Percentiles rank a stretch among this genome's conserved stretches.
Conservation (phyloP, 2,329 filamentous ascomycete species). For the Fusarium sp. region DNA sequence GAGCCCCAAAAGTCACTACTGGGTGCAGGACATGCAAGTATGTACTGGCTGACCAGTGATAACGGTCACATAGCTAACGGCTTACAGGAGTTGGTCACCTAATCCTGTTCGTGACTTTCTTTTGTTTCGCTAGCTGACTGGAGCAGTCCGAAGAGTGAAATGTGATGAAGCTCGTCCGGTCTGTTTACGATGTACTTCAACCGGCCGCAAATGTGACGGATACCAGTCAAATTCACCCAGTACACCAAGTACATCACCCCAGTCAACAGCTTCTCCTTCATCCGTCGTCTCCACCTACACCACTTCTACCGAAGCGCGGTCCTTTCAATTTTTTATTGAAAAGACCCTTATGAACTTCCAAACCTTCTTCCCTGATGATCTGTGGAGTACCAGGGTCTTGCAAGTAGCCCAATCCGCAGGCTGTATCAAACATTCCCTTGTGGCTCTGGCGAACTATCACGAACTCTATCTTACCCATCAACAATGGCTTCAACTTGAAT, state of each 20-base stretch:
- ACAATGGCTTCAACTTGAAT: constrained; percentile 4
- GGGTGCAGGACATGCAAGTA: constrained; percentile 36
- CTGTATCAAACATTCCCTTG: constrained; percentile 17
- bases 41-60: background rate
- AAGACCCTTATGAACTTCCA: constrained; percentile 32
- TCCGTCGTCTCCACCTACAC: background rate
- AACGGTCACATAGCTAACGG: background rate
- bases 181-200: constrained; percentile 29
- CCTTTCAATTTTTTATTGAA: constrained; percentile 29
- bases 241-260: background rate
- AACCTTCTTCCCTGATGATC: constrained; percentile 25
- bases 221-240: background rate
- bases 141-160: constrained; percentile 25
- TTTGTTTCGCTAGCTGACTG: background rate
- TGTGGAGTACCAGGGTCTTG: constrained; percentile 25
- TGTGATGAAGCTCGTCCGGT: constrained; percentile 26
- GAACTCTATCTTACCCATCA: constrained; percentile 13
- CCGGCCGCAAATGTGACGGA: constrained; percentile 31
- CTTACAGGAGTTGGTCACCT: constrained; percentile 15
- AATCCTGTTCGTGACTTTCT: fast-evolving
- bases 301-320: constrained; percentile 5
- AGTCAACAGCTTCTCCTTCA: background rate
- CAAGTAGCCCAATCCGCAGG: constrained; percentile 19
- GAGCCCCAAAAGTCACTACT: constrained; percentile 19
- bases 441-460: constrained; percentile 26